Conservation (phyloP, 2,329 filamentous ascomycete species). For the Penicillium nordicum region DNA sequence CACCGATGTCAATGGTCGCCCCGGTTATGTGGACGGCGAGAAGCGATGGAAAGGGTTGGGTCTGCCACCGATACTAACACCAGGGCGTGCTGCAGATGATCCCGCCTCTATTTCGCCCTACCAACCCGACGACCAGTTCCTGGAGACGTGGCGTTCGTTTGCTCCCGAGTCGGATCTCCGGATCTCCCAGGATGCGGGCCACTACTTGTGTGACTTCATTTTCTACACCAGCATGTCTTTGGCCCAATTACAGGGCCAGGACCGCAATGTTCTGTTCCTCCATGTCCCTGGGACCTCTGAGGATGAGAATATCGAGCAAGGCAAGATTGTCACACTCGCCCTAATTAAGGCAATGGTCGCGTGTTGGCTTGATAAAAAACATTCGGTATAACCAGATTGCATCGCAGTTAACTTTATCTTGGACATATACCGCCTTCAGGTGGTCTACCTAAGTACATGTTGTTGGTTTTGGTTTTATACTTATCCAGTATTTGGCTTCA, state of each 20-base stretch:
- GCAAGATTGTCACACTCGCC: constrained; percentile 40
- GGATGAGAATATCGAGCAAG: constrained; percentile 43
- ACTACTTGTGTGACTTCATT: constrained; percentile 75
- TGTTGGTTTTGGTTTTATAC: neutral
- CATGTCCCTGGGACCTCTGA: constrained; percentile 65
- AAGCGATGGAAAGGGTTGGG: constrained; percentile 52
- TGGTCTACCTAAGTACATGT: neutral
- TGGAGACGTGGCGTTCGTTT: constrained; percentile 35
- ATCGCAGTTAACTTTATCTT: neutral
- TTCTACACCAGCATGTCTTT: constrained; percentile 65
- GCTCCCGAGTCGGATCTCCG: constrained; percentile 43
- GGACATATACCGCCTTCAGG: neutral
- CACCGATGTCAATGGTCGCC: constrained; percentile 62
- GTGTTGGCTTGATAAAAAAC: constrained; percentile 37
- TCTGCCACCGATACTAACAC: constrained; percentile 52
- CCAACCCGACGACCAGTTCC: constrained; percentile 34
- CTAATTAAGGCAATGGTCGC: constrained; percentile 43
- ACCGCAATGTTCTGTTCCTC: constrained; percentile 60
- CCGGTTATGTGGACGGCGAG: constrained; percentile 45
- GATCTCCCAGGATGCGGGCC: constrained; percentile 67
- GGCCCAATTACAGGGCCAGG: constrained; percentile 29
- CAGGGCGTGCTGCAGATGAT: constrained; percentile 36
- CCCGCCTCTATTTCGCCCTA: constrained; percentile 18
- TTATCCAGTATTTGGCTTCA: neutral
- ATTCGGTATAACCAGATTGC: neutral